Evolutionary conservation across 2,329 filamentous ascomycete species (phyloP), one percentile per base, ranked within the genome.

Genomic region (Leptoxyphium fumago): DNA sequence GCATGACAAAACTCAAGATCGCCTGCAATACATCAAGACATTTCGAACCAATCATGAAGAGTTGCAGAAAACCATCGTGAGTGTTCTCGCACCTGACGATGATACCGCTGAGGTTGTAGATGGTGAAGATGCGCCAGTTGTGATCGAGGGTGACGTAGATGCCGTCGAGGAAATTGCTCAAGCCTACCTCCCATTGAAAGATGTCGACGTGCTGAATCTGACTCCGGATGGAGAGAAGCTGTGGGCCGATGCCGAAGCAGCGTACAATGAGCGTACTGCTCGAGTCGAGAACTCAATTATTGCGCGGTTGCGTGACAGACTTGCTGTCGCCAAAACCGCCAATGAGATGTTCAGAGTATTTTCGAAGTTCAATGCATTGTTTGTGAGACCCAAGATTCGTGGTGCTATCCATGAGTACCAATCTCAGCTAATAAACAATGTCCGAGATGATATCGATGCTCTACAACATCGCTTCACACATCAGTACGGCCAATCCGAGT

Each of bases 291-390:
- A 98, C 65, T 95, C 91, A 2, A 98, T 99, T 63, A 99, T 99
- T 61, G 87, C 91, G 29, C 77, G 87, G 43, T 72, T 98, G 29
- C 77, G 91, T 56, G 91, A 98, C 64, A 83, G 91, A 46, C 74
- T 98, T 45, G 91, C 88, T 11, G 94, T 87, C 6, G 89, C 91
- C 10, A 95, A 94, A 71, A 94, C 87, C 49, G 91, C 91, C 36
- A 96, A 94, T 60, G 93, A 98, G 65, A 99, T 98, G 91, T 99
- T 99, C 64, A 84, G 93, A 44, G 91, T 99, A 48, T 98, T 98
- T 63, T 96, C 91, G 43, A 96, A 96, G 61, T 99, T 99, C 75
- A 99, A 99, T 61, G 91, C 91, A 2, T 79, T 99, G 28, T 94
- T 99, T 55, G 89, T 99, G 45, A 80, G 91, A 47, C 91, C 91